Evolutionary conservation across 805 yeast species (phyloP).

Genomic region (Sugiyamaella valdiviana): DNA sequence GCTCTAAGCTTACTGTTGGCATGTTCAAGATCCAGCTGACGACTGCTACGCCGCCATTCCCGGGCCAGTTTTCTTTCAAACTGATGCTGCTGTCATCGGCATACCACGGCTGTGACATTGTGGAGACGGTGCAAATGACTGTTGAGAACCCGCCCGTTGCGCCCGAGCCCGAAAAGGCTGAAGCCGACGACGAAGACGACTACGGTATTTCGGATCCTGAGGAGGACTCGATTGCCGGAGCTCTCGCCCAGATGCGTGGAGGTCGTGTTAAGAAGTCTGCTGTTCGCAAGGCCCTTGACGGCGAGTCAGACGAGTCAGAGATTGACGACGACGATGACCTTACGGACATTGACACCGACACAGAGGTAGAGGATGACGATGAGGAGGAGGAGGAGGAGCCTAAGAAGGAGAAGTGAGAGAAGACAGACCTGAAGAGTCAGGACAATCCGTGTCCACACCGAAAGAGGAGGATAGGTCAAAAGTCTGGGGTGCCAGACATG

Average conservation of each 20-base stretch:
- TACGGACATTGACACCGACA: slow-evolving; percentile 57
- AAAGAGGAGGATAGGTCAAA: background rate
- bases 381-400: slow-evolving; percentile 16
- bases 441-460: background rate
- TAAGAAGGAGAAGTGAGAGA: slow-evolving; percentile 7
- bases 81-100: slow-evolving; percentile 63
- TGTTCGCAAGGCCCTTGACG: slow-evolving; percentile 18
- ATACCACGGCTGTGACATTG: slow-evolving; percentile 78
- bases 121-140: slow-evolving; percentile 61
- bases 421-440: too few species aligned
- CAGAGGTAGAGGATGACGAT: slow-evolving; percentile 49
- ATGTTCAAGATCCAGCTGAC: slow-evolving; percentile 70
- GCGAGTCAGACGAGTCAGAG: slow-evolving; percentile 37
- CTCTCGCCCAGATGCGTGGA: slow-evolving; percentile 64
- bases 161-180: slow-evolving; percentile 29
- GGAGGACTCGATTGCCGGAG: slow-evolving; percentile 71
- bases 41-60: slow-evolving; percentile 69
- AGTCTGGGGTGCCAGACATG: too few species aligned
- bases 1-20: slow-evolving; percentile 45
- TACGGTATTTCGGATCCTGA: slow-evolving; percentile 65
- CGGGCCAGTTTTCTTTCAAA: slow-evolving; percentile 63
- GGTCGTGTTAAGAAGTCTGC: slow-evolving; percentile 38
- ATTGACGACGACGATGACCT: slow-evolving; percentile 40
- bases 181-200: slow-evolving; percentile 37
- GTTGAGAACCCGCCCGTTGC: slow-evolving; percentile 51